These are phyloP conservation scores for Ascochyta fabae DNA, from an alignment of 2,329 filamentous ascomycete genomes.

Conservation along the genomic window DNA sequence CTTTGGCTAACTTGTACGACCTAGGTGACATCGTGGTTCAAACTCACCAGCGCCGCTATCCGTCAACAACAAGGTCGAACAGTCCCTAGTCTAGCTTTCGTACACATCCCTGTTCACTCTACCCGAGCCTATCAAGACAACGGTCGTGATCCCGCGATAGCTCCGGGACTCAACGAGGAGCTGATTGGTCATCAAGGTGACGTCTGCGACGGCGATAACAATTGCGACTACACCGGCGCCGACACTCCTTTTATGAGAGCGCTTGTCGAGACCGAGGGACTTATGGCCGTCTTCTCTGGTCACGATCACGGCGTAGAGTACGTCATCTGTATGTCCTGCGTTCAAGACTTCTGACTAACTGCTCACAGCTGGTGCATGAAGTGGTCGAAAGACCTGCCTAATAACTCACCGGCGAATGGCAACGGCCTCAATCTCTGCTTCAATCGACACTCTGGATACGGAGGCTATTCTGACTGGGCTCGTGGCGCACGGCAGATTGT, in stretches of 20 bases:
- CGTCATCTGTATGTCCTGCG: not conserved
- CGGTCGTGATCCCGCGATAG: constrained; percentile 52
- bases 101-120: constrained; percentile 57
- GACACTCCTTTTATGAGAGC: constrained; percentile 70
- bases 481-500: constrained; percentile 66
- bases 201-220: constrained; percentile 21
- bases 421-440: constrained; percentile 61
- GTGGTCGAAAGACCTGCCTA: constrained; percentile 42
- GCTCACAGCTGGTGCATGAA: constrained; percentile 48
- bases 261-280: constrained; percentile 60
- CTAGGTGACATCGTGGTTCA: constrained; percentile 40
- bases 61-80: constrained; percentile 36
- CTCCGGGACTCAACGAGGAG: constrained; percentile 50
- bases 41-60: constrained; percentile 22
- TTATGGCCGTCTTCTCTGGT: constrained; percentile 61
- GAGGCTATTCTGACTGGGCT: constrained; percentile 70
- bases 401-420: constrained; percentile 45
- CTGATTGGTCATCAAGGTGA: constrained; percentile 33
- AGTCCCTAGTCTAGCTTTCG: constrained; percentile 61
- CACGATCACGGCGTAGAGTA: constrained; percentile 64
- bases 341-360: not conserved
- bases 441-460: constrained; percentile 72
- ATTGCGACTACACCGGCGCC: constrained; percentile 52
- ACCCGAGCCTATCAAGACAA: constrained; percentile 51
- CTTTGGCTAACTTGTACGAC: constrained; percentile 3